A percentile compares a stretch with the other conserved stretches of the same genome.
phyloP scores from a whole-genome alignment of 179 eudicot species.

The Spergularia azorica region DNA sequence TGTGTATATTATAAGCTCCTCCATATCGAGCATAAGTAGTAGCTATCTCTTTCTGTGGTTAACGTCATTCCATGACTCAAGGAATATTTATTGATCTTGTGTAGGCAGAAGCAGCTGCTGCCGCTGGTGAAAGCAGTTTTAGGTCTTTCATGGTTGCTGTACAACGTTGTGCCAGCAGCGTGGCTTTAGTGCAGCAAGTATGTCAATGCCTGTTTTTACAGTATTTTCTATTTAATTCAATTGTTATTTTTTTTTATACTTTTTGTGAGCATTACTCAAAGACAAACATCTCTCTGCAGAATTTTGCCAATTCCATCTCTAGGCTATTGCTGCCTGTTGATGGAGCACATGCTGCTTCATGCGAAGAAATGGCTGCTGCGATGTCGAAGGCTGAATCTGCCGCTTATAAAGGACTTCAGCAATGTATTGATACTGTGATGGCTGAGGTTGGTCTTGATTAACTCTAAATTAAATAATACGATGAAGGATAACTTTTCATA shows the following conservation, averaged over 20 bases:
- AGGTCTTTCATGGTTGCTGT: constrained; percentile 99
- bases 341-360: constrained; percentile 97
- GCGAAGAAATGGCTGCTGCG: constrained; percentile 94
- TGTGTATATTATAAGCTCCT: constrained; percentile 4
- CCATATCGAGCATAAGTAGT: neutral
- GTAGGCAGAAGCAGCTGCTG: constrained; percentile 99
- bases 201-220: constrained; percentile 25
- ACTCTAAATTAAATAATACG: neutral
- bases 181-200: constrained; percentile 96
- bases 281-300: constrained; percentile 40
- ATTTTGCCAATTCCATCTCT: constrained; percentile 84
- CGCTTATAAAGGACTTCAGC: constrained; percentile 95
- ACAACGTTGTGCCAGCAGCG: constrained; percentile 96
- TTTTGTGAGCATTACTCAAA: constrained; percentile 14
- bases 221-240: too few species aligned
- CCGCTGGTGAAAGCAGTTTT: constrained; percentile 99
- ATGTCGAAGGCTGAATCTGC: constrained; percentile 95
- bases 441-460: constrained; percentile 76
- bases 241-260: neutral
- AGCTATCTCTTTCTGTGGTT: neutral
- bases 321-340: constrained; percentile 89
- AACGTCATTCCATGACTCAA: constrained; percentile 9
- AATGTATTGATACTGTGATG: constrained; percentile 97
- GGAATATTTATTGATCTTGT: constrained; percentile 20
- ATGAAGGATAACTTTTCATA: neutral